These are phyloP conservation scores for Suhomyces xylopsoci DNA, from an alignment of 805 yeast species.

Conservation along the genomic window DNA sequence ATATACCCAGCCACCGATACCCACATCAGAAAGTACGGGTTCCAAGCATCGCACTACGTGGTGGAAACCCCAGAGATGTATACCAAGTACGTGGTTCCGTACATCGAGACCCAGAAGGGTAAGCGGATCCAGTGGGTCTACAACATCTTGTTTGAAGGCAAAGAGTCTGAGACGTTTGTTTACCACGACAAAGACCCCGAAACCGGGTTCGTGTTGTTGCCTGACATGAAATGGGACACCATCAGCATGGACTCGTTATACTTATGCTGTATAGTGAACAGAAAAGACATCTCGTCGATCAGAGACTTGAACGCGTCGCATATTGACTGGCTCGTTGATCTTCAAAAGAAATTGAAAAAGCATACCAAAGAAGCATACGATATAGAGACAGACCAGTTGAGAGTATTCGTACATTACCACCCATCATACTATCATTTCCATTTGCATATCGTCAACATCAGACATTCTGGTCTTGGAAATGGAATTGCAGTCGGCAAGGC, in stretches of 20 bases:
- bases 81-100: conserved; percentile 60
- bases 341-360: conserved; percentile 45
- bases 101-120: conserved; percentile 71
- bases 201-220: conserved; percentile 70
- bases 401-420: conserved; percentile 87
- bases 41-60: conserved; percentile 58
- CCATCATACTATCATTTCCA: conserved; percentile 97
- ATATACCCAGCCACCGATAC: conserved; percentile 87
- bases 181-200: conserved; percentile 54
- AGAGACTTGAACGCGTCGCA: conserved; percentile 69
- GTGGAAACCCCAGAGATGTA: conserved; percentile 82
- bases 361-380: conserved; percentile 42
- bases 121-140: conserved; percentile 85
- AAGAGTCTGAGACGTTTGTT: conserved; percentile 80
- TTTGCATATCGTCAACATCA: conserved; percentile 78
- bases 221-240: conserved; percentile 97
- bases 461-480: conserved; percentile 63
- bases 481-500: conserved; percentile 80
- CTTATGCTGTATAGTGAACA: conserved; percentile 69
- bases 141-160: conserved; percentile 76
- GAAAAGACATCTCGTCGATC: conserved; percentile 66
- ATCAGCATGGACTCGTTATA: conserved; percentile 66
- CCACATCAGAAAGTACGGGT: conserved; percentile 75
- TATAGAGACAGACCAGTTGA: conserved; percentile 53
- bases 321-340: conserved; percentile 50